Percentiles rank a stretch among this genome's conserved stretches.
Evolutionary conservation across 805 yeast species (phyloP).

Genomic region (Kazachstania psychrophila): DNA sequence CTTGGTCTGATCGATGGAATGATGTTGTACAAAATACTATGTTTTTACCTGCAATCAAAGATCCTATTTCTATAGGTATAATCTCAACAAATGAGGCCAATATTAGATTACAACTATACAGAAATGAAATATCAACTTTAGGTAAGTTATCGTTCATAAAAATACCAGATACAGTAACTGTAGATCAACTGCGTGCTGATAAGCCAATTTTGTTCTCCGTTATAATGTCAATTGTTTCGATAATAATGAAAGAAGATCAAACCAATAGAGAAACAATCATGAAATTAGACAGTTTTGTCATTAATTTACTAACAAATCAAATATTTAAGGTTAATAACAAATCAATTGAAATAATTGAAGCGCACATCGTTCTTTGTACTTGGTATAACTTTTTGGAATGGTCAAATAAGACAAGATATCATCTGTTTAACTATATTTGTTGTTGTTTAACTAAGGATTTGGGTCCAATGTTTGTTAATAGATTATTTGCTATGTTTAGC

Average conservation of each 20-base stretch:
- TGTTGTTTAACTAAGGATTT: constrained; percentile 65
- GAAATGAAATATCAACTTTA: constrained; percentile 35
- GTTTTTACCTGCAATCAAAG: constrained; percentile 35
- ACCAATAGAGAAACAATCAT: constrained; percentile 36
- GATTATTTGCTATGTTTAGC: constrained; percentile 29
- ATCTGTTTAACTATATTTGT: constrained; percentile 55
- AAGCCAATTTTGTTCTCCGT: constrained; percentile 58
- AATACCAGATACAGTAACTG: constrained; percentile 36
- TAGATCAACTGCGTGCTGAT: constrained; percentile 39
- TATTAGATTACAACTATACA: constrained; percentile 42
- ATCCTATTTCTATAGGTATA: constrained; percentile 49
- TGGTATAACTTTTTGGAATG: constrained; percentile 86
- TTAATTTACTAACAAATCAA: constrained; percentile 45
- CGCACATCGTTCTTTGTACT: constrained; percentile 49
- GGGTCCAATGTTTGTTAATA: constrained; percentile 50
- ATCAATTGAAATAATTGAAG: constrained; percentile 55
- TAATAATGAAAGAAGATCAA: constrained; percentile 29
- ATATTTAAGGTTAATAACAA: constrained; percentile 63
- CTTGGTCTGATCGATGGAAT: constrained; percentile 38
- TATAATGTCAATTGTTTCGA: constrained; percentile 52
- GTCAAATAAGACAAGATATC: constrained; percentile 70
- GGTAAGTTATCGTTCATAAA: constrained; percentile 47
- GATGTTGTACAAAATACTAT: constrained; percentile 40
- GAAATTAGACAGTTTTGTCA: constrained; percentile 44
- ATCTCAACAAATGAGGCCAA: constrained; percentile 53